A percentile compares a stretch with the other conserved stretches of the same genome.
Conservation (phyloP, 257 asterid genomes). For the Solanum lycopersicoides region DNA sequence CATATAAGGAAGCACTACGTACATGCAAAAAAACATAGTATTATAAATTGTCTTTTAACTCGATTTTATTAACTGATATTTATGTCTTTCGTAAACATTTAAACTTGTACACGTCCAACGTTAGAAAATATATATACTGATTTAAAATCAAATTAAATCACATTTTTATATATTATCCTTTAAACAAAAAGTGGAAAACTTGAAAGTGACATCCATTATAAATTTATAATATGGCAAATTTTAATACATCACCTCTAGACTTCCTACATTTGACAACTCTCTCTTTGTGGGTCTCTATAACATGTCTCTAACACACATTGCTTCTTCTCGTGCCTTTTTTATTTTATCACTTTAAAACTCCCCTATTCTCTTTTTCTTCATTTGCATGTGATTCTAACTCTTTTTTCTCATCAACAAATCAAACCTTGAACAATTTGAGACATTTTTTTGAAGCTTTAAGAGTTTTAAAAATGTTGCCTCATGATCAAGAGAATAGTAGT, state of each 20-base stretch:
- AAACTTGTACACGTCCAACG: too few relatives aligned
- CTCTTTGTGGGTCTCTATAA: constrained; percentile 1
- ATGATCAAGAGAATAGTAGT: constrained; percentile 38
- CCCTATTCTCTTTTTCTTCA: neutral
- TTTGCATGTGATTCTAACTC: constrained; percentile 27
- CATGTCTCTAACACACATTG: constrained; percentile 19
- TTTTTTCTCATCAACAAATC: neutral
- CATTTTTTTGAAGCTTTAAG: neutral
- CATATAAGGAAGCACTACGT: too few relatives aligned
- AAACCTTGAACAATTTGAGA: neutral
- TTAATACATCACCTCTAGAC: neutral
- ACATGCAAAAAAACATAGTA: too few relatives aligned
- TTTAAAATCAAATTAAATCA: too few relatives aligned
- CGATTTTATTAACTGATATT: too few relatives aligned
- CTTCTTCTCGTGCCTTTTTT: constrained; percentile 37
- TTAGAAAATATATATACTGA: too few relatives aligned
- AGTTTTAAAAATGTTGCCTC: constrained; percentile 53
- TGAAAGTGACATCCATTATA: neutral
- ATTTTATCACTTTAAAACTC: constrained; percentile 13
- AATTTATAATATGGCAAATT: neutral
- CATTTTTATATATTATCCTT: too few relatives aligned
- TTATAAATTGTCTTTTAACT: too few relatives aligned
- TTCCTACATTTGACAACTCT: neutral
- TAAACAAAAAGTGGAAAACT: neutral
- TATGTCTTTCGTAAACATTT: neutral